Conservation (phyloP, 257 asterid species). For the Lithospermum erythrorhizon region DNA sequence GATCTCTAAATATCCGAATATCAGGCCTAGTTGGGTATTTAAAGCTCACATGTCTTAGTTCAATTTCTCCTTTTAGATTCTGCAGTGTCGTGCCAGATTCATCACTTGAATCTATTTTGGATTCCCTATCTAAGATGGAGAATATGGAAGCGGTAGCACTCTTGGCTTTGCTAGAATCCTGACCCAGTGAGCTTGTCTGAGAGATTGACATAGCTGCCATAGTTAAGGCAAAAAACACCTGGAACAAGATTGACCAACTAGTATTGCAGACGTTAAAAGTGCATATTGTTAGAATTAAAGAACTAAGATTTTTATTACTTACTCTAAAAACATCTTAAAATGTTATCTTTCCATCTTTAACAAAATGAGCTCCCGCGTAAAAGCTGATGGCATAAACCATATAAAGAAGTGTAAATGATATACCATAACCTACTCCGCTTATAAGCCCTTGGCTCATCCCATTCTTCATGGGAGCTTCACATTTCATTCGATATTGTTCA, state of each 20-base stretch:
- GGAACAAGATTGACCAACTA: not conserved
- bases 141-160: constrained; percentile 45
- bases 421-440: constrained; percentile 46
- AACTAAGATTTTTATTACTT: not conserved
- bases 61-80: constrained; percentile 40
- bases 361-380: constrained; percentile 56
- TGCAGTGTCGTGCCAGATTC: constrained; percentile 38
- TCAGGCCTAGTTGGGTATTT: constrained; percentile 54
- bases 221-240: constrained; percentile 54
- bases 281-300: not conserved
- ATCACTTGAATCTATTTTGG: constrained; percentile 48
- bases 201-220: constrained; percentile 45
- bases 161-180: constrained; percentile 50
- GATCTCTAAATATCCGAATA: constrained; percentile 36
- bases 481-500: constrained; percentile 40
- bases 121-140: constrained; percentile 39
- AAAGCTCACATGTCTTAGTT: constrained; percentile 38
- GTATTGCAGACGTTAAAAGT: not conserved
- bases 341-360: constrained; percentile 34
- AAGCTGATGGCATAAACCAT: constrained; percentile 38
- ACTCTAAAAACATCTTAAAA: constrained; percentile 27
- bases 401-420: constrained; percentile 31
- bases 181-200: constrained; percentile 48
- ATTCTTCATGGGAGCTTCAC: constrained; percentile 37
- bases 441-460: constrained; percentile 38